Evolutionary conservation across 2,329 filamentous ascomycete genomes (phyloP).

Genomic region (Botrytis cinerea): DNA sequence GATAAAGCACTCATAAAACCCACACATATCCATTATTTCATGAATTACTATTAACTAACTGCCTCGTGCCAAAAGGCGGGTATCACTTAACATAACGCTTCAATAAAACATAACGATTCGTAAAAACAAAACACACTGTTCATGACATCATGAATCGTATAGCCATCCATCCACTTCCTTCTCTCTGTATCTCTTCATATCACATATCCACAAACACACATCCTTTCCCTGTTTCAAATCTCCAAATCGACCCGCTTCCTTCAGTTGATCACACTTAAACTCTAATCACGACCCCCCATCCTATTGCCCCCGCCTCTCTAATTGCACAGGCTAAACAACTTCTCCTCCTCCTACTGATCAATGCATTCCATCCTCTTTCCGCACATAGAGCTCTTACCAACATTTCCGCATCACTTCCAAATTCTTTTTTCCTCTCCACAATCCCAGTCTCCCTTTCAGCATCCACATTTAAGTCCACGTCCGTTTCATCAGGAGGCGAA

Average conservation of each 20-base stretch:
- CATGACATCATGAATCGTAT: not conserved
- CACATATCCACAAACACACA: not conserved
- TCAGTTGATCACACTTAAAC: not conserved
- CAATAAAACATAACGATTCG: not conserved
- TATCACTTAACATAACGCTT: constrained; percentile 22
- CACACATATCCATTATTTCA: not conserved
- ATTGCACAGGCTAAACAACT: constrained; percentile 75
- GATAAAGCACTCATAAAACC: not conserved
- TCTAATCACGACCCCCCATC: constrained; percentile 49
- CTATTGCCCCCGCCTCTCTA: constrained; percentile 70
- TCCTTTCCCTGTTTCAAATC: not conserved
- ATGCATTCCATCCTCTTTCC: constrained; percentile 71
- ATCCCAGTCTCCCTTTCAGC: not conserved
- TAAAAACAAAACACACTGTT: not conserved
- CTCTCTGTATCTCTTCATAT: not conserved
- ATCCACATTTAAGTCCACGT: not conserved
- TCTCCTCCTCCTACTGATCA: constrained; percentile 66
- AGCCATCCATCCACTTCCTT: not conserved
- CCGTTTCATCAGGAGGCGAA: constrained; percentile 9
- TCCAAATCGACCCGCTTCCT: not conserved
- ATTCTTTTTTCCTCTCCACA: constrained; percentile 19
- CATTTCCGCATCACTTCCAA: constrained; percentile 66
- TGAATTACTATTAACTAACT: constrained; percentile 19
- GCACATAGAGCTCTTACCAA: constrained; percentile 73
- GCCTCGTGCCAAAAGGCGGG: constrained; percentile 16